Conservation (phyloP, 768 basidiomycete species). For the Tricholoma bakamatsutake region DNA sequence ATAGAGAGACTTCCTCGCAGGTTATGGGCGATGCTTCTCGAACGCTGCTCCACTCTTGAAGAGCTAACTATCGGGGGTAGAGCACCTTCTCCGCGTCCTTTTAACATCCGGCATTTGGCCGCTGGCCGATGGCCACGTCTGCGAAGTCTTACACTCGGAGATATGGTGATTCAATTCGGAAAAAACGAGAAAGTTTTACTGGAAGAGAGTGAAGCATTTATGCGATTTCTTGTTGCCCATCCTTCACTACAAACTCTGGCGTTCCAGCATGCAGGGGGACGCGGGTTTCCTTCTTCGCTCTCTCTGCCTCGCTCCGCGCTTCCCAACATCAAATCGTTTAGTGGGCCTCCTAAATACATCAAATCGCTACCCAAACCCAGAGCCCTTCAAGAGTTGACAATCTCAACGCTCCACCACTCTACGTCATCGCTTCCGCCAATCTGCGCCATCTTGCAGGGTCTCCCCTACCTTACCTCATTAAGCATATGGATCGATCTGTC, state of each 20-base stretch:
- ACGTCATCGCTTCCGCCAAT: conserved; percentile 27
- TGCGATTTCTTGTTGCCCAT: conserved; percentile 28
- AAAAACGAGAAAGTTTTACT: conserved; percentile 14
- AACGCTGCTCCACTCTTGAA: conserved; percentile 32
- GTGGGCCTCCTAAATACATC: conserved; percentile 26
- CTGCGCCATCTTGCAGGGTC: conserved; percentile 21
- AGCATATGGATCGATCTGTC: conserved; percentile 33
- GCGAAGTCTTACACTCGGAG: conserved; percentile 27
- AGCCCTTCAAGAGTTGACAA: conserved; percentile 22
- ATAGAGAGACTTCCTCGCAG: conserved; percentile 31
- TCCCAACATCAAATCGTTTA: conserved; percentile 24
- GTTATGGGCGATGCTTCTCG: conserved; percentile 36
- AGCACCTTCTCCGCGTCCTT: conserved; percentile 32
- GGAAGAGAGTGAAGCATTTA: conserved; percentile 22
- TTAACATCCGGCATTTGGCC: conserved; percentile 31
- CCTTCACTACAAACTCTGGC: conserved; percentile 22
- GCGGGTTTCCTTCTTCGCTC: conserved; percentile 21
- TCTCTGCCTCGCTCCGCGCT: conserved; percentile 20
- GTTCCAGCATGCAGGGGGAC: conserved; percentile 27
- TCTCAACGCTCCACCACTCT: conserved; percentile 29
- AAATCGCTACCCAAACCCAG: conserved; percentile 23
- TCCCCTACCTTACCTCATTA: conserved; percentile 23
- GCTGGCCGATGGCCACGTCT: conserved; percentile 32
- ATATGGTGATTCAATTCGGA: conserved; percentile 21
- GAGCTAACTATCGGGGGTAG: conserved; percentile 29